Percentiles rank a stretch among this genome's conserved stretches.
These are phyloP conservation scores for Vitis riparia DNA, from an alignment of 164 flowering plant species.

Conservation along the genomic window DNA sequence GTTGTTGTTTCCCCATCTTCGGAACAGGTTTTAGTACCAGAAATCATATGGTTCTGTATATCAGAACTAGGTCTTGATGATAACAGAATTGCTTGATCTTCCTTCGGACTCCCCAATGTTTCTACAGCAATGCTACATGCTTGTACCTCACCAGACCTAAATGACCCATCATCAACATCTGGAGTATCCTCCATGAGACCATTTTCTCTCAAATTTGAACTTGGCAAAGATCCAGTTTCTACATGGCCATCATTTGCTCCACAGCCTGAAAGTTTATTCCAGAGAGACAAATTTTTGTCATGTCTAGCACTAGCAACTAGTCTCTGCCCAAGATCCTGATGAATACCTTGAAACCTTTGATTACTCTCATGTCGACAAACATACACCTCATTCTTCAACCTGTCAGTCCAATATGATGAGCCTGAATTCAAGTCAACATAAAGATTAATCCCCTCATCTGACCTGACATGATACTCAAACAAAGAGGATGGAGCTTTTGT, in stretches of 20 bases:
- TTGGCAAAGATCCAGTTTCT: slow-evolving; percentile 12
- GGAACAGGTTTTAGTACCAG: slow-evolving; percentile 13
- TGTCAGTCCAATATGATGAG: slow-evolving; percentile 48
- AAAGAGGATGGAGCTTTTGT: slow-evolving; percentile 22
- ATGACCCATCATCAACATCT: slow-evolving; percentile 13
- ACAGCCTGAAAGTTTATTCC: not conserved
- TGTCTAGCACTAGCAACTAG: slow-evolving; percentile 21
- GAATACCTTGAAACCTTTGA: slow-evolving; percentile 23
- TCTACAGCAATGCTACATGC: slow-evolving; percentile 11
- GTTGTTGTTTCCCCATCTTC: slow-evolving; percentile 5
- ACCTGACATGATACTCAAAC: slow-evolving; percentile 51
- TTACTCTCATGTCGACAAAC: slow-evolving; percentile 16
- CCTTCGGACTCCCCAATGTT: slow-evolving; percentile 7
- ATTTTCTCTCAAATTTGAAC: slow-evolving; percentile 14
- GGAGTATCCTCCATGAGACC: slow-evolving; percentile 9
- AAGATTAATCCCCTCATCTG: slow-evolving; percentile 60
- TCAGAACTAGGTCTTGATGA: slow-evolving; percentile 6
- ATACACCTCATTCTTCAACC: slow-evolving; percentile 39
- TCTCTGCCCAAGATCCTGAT: slow-evolving; percentile 23
- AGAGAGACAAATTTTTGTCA: slow-evolving; percentile 13
- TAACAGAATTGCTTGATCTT: slow-evolving; percentile 12
- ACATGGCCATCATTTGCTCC: slow-evolving; percentile 5
- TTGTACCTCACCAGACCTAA: slow-evolving; percentile 9
- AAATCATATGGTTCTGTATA: slow-evolving; percentile 10
- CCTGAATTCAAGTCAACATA: slow-evolving; percentile 50